phyloP scores from a whole-genome alignment of 805 yeast genomes.

The Candida boleticola region DNA sequence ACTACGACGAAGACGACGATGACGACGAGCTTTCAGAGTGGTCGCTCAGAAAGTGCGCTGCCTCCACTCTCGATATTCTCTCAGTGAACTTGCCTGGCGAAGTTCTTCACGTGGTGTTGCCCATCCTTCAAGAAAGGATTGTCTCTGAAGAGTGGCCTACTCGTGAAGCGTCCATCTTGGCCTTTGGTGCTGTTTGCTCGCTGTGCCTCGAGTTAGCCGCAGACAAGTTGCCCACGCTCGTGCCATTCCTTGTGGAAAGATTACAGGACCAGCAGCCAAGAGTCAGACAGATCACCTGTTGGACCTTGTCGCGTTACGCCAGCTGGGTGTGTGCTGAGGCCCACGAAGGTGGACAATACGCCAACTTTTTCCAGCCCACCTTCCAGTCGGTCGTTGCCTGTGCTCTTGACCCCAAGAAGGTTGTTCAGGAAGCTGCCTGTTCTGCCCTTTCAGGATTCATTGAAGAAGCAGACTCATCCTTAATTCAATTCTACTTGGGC shows the following conservation, averaged over 20 bases:
- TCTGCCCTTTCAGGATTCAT: slow-evolving; percentile 81
- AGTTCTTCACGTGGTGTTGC: slow-evolving; percentile 67
- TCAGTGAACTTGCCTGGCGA: slow-evolving; percentile 66
- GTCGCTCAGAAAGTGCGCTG: slow-evolving; percentile 91
- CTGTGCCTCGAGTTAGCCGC: slow-evolving; percentile 75
- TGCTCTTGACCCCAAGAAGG: slow-evolving; percentile 78
- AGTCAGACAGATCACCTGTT: slow-evolving; percentile 90
- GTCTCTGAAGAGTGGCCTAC: slow-evolving; percentile 78
- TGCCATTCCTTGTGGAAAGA: slow-evolving; percentile 83
- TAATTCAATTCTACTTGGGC: slow-evolving; percentile 61
- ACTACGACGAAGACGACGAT: slow-evolving; percentile 71
- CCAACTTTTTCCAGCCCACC: slow-evolving; percentile 72
- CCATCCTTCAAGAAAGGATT: slow-evolving; percentile 70
- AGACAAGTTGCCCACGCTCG: slow-evolving; percentile 71
- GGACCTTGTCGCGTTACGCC: slow-evolving; percentile 89
- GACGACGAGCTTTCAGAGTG: slow-evolving; percentile 72
- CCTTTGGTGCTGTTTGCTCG: slow-evolving; percentile 92
- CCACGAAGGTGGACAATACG: slow-evolving; percentile 55
- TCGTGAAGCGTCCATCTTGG: slow-evolving; percentile 89
- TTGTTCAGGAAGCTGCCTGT: slow-evolving; percentile 95
- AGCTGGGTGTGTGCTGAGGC: slow-evolving; percentile 78
- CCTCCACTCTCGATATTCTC: slow-evolving; percentile 84
- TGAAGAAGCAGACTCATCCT: slow-evolving; percentile 65
- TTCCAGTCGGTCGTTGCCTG: slow-evolving; percentile 73
- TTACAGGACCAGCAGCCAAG: slow-evolving; percentile 74